Conservation (phyloP, 2,329 filamentous ascomycete genomes). For the Monilinia laxa region DNA sequence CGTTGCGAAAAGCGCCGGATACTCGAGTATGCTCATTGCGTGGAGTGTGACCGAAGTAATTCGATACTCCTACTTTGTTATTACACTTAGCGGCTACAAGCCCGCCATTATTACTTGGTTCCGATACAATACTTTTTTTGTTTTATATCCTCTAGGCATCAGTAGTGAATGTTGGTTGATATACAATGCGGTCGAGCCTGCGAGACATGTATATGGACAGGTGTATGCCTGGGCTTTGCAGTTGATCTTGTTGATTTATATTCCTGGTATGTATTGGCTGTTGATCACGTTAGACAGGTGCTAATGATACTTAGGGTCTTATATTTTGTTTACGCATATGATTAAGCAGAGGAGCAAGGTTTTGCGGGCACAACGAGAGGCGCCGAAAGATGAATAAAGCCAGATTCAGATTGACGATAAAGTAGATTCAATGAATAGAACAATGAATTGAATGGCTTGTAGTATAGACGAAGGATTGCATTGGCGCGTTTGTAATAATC, state of each 20-base stretch:
- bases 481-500: neutral
- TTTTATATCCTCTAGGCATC: conserved; percentile 92
- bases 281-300: neutral
- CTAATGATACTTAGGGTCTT: conserved; percentile 49
- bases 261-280: conserved; percentile 63
- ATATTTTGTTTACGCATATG: conserved; percentile 92
- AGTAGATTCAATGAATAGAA: neutral
- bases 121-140: conserved; percentile 87
- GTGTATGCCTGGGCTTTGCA: conserved; percentile 61
- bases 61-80: conserved; percentile 87
- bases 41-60: conserved; percentile 93
- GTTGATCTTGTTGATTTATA: conserved; percentile 69
- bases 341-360: conserved; percentile 84
- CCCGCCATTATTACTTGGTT: conserved; percentile 73
- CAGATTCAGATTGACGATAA: neutral
- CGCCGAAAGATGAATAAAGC: conserved; percentile 43
- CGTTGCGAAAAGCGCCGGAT: conserved; percentile 60
- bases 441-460: neutral
- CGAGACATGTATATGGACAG: conserved; percentile 47
- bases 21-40: conserved; percentile 76
- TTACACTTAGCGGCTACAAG: conserved; percentile 63
- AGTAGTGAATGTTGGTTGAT: conserved; percentile 82
- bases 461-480: neutral
- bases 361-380: conserved; percentile 56
- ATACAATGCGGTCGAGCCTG: conserved; percentile 64